These are phyloP conservation scores for Aureobasidium zeae DNA, from an alignment of 2,329 filamentous ascomycete species.

Conservation along the genomic window DNA sequence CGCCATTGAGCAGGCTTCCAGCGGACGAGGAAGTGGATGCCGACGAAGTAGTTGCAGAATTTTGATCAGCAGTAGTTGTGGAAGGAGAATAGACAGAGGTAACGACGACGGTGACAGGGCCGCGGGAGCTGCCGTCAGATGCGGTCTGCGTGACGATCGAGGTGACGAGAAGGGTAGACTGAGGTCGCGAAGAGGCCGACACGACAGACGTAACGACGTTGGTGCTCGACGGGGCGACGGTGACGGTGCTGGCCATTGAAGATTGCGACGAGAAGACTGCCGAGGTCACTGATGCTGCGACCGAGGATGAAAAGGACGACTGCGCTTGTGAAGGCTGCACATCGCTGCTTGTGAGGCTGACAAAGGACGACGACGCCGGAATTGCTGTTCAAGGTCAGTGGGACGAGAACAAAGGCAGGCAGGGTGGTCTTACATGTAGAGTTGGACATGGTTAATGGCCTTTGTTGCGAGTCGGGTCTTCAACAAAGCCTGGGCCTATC, in stretches of 20 bases:
- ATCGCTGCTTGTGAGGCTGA: conserved; percentile 7
- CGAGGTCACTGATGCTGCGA: conserved; percentile 20
- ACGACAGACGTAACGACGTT: conserved; percentile 19
- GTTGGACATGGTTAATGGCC: conserved; percentile 20
- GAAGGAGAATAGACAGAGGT: conserved; percentile 17
- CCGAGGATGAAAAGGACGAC: conserved; percentile 17
- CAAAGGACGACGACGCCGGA: conserved; percentile 7
- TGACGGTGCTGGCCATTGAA: conserved; percentile 16
- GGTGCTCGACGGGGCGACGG: conserved; percentile 16
- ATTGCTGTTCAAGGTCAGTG: conserved; percentile 9
- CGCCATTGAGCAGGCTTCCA: conserved; percentile 18
- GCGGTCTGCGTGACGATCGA: conserved; percentile 21
- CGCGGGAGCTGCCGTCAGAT: conserved; percentile 13
- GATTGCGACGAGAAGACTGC: conserved; percentile 12
- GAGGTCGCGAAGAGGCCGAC: conserved; percentile 20
- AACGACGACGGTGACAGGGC: conserved; percentile 22
- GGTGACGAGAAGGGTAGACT: conserved; percentile 21
- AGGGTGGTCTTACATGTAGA: conserved; percentile 16
- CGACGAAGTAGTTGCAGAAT: conserved; percentile 15
- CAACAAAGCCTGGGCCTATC: conserved; percentile 7
- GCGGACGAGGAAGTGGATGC: conserved; percentile 18
- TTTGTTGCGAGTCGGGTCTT: no score
- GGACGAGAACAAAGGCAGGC: conserved; percentile 1
- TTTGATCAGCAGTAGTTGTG: conserved; percentile 15
- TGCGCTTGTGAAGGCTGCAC: conserved; percentile 14